Conservation (phyloP, 805 yeast genomes). For the Yarrowia phangngaensis region DNA sequence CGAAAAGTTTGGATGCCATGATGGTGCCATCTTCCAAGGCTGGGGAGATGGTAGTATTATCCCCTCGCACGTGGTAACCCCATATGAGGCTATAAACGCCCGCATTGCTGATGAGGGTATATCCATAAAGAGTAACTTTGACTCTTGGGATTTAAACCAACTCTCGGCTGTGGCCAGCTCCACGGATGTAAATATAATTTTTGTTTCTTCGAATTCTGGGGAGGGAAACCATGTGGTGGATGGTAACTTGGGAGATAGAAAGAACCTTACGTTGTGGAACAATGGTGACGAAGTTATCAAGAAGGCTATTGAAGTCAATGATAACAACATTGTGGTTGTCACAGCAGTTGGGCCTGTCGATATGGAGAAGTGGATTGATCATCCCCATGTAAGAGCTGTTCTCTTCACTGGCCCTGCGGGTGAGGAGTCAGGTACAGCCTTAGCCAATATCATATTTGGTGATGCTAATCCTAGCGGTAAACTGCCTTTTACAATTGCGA, state of each 20-base stretch:
- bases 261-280: conserved; percentile 53
- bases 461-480: conserved; percentile 59
- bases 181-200: conserved; percentile 51
- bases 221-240: conserved; percentile 59
- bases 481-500: conserved; percentile 61
- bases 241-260: conserved; percentile 56
- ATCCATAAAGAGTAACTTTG: conserved; percentile 8
- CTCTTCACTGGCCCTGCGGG: conserved; percentile 57
- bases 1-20: conserved; percentile 50
- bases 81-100: conserved; percentile 52
- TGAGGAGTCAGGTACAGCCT: conserved; percentile 51
- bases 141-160: conserved; percentile 9
- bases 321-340: conserved; percentile 55
- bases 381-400: conserved; percentile 57
- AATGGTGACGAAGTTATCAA: conserved; percentile 54
- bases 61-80: conserved; percentile 55
- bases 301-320: conserved; percentile 49
- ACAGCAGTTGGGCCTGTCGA: conserved; percentile 59
- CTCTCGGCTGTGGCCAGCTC: conserved; percentile 11
- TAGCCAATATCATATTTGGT: conserved; percentile 58
- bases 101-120: conserved; percentile 42
- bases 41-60: conserved; percentile 64
- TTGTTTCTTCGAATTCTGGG: conserved; percentile 54
- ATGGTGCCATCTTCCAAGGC: conserved; percentile 56
- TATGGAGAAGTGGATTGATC: conserved; percentile 53